Conservation (phyloP, 2,329 filamentous ascomycete species). For the Cercospora berteroae region DNA sequence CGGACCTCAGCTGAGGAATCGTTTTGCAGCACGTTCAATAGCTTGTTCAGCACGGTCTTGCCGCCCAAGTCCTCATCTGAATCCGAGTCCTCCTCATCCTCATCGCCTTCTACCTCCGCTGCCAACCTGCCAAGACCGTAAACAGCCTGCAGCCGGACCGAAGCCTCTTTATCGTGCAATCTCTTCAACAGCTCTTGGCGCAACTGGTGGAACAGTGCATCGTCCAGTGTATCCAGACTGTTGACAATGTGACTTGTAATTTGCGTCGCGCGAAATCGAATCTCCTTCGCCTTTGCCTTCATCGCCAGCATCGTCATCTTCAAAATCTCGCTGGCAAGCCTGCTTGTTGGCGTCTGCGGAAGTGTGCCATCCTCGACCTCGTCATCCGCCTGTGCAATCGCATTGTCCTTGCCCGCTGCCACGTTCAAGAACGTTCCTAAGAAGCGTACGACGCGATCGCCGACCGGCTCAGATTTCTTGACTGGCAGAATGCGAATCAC, state of each 20-base stretch:
- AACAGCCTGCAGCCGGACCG: conserved; percentile 88
- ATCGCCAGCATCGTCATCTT: conserved; percentile 72
- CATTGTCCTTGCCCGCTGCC: conserved; percentile 57
- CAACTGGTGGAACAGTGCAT: conserved; percentile 82
- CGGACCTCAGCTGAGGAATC: conserved; percentile 93
- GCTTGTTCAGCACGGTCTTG: conserved; percentile 72
- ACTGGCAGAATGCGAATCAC: conserved; percentile 78
- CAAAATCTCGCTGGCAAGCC: conserved; percentile 73
- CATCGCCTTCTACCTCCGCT: conserved; percentile 64
- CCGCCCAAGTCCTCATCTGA: conserved; percentile 63
- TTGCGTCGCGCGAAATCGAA: conserved; percentile 86
- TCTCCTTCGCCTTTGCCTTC: conserved; percentile 84
- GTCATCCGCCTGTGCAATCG: conserved; percentile 48
- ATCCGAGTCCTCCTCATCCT: conserved; percentile 64
- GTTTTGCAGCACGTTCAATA: conserved; percentile 86
- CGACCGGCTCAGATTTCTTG: conserved; percentile 86
- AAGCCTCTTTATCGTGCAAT: conserved; percentile 88
- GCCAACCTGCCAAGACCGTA: conserved; percentile 83
- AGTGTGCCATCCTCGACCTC: conserved; percentile 61
- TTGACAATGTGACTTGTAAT: conserved; percentile 89
- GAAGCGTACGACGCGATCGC: conserved; percentile 82
- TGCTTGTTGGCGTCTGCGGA: conserved; percentile 78
- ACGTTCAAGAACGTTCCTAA: conserved; percentile 81
- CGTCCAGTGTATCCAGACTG: conserved; percentile 86
- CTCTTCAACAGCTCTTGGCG: conserved; percentile 77